Conservation (phyloP, 192 early-diverging fungal species). For the Phlyctochytrium arcticum region DNA sequence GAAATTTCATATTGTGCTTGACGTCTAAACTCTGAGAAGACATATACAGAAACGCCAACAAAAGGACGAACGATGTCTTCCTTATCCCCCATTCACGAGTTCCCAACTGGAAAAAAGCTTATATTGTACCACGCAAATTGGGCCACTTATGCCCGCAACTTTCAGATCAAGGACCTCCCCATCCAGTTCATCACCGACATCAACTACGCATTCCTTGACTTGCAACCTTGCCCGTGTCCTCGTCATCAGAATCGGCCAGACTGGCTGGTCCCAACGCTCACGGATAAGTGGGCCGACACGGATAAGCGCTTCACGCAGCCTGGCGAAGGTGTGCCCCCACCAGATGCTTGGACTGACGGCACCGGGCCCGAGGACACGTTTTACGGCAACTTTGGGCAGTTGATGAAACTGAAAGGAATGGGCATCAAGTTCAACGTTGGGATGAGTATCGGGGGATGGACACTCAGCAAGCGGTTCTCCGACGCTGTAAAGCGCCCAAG, state of each 20-base stretch:
- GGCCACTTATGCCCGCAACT: constrained; percentile 44
- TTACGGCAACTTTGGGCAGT: constrained; percentile 51
- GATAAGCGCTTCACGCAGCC: constrained; percentile 41
- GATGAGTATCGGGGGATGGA: constrained; percentile 50
- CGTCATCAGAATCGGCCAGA: constrained; percentile 14
- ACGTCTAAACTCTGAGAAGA: no score
- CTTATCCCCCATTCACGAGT: neutral
- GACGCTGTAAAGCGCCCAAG: constrained; percentile 31
- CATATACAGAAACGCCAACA: no score
- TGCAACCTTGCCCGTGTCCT: constrained; percentile 16
- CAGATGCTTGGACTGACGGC: constrained; percentile 37
- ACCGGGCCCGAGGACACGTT: no score
- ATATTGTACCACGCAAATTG: constrained; percentile 52
- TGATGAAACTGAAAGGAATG: constrained; percentile 42
- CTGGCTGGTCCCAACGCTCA: constrained; percentile 24
- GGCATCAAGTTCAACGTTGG: constrained; percentile 45
- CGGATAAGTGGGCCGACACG: constrained; percentile 48
- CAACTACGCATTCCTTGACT: constrained; percentile 52
- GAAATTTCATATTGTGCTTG: no score
- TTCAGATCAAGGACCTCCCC: constrained; percentile 50
- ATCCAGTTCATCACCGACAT: constrained; percentile 47
- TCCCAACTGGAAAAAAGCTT: constrained; percentile 26
- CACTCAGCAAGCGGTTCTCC: constrained; percentile 43
- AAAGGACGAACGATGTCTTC: no score
- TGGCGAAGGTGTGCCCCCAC: constrained; percentile 33